Evolutionary conservation across 306 rosid species (phyloP).

Genomic region (Ceratonia siliqua): DNA sequence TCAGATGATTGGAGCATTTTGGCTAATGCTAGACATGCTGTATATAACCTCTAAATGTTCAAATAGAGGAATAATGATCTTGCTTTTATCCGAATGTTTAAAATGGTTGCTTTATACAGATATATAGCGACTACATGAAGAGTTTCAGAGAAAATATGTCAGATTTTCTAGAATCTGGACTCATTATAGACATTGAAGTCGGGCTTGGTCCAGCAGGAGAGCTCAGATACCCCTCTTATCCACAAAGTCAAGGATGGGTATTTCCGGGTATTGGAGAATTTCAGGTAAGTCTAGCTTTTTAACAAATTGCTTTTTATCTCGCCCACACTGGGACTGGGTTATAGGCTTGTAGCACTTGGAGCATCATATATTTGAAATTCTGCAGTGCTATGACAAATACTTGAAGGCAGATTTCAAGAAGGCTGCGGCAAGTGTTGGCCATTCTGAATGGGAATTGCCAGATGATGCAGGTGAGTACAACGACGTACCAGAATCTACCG

Average conservation of each 20-base stretch:
- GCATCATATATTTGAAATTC: constrained; percentile 19
- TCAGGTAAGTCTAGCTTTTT: constrained; percentile 58
- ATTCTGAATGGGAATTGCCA: constrained; percentile 81
- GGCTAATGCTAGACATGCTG: background rate
- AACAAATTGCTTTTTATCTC: too few species aligned
- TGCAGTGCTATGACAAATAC: constrained; percentile 87
- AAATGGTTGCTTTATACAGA: constrained; percentile 37
- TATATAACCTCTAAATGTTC: background rate
- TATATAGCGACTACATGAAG: constrained; percentile 79
- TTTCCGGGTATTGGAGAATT: constrained; percentile 94
- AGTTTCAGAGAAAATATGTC: constrained; percentile 81
- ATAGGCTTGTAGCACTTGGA: background rate
- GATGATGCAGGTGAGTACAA: constrained; percentile 80
- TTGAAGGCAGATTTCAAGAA: constrained; percentile 66
- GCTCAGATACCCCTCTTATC: constrained; percentile 88
- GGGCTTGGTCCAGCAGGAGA: constrained; percentile 92
- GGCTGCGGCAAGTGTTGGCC: constrained; percentile 63
- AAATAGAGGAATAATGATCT: background rate
- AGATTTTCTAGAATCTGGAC: constrained; percentile 55
- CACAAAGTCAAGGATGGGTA: constrained; percentile 76
- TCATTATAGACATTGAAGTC: constrained; percentile 75
- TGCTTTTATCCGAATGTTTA: background rate
- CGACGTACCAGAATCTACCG: constrained; percentile 65
- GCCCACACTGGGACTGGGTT: background rate
- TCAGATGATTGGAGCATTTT: too few species aligned